Evolutionary conservation across 1,284 basidiomycete genomes (phyloP), one percentile per base, ranked within the genome.

Genomic region (Takashimella koratensis): DNA sequence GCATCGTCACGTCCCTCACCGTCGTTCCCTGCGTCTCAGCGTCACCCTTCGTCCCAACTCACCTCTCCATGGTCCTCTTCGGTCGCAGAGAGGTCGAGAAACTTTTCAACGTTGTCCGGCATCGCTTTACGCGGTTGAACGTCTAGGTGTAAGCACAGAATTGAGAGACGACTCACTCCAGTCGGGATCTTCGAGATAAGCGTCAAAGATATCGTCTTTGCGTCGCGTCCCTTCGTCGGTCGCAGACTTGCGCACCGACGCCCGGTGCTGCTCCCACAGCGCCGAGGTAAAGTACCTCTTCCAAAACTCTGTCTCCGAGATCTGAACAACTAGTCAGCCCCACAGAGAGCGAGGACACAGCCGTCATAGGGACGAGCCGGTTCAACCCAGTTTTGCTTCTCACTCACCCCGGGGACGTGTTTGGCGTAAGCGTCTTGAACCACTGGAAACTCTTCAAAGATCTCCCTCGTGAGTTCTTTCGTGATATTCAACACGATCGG

Each of bases 371-470:
- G n/a, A n/a, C n/a, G n/a, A n/a, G n/a, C n/a, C n/a, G n/a, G n/a
- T n/a, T n/a, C n/a, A n/a, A n/a, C n/a, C n/a, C n/a, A n/a, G n/a
- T n/a, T n/a, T n/a, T n/a, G n/a, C 53, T 55, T 41, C 51, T 25
- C 0, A 66, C 74, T 56, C 51, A 75, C 74, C 24, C 63, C 65
- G 11, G 94, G 94, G 0, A 98, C 95, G 62, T 94, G 92, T 68
- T 96, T 93, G 54, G 81, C 86, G 70, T 95, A 97, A 1, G 93
- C 94, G 67, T 85, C 87, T 46, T 87, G 85, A 5, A 98, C 90
- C 27, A 97, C 87, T 2, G 96, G 95, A 68, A 94, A 98, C 78
- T 97, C 94, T 63, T 97, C 93, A 66, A 98, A 98, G 45, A 98
- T 92, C 68, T 98, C 94, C 63, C 89, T 84, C 40, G 95, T 88